Conservation (phyloP, 2,329 filamentous ascomycete genomes). For the Claviceps cyperi region DNA sequence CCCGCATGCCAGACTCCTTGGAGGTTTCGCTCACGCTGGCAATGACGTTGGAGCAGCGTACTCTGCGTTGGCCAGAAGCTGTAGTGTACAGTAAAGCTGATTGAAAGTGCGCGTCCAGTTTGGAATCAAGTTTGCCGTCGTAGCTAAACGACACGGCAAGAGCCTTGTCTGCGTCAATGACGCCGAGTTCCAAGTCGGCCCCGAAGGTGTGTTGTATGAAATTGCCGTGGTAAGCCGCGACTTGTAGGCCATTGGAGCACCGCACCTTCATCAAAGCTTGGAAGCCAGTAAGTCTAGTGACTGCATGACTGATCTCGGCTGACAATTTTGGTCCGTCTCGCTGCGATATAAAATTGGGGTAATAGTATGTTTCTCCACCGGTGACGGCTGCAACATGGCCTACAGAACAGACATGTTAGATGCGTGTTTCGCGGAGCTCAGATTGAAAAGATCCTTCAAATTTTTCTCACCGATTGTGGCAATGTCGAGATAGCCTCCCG, state of each 20-base stretch:
- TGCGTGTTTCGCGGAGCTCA: background rate
- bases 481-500: slow-evolving; percentile 82
- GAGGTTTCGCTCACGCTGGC: slow-evolving; percentile 69
- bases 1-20: slow-evolving; percentile 23
- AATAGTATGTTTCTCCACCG: slow-evolving; percentile 94
- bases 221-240: slow-evolving; percentile 88
- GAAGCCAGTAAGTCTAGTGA: slow-evolving; percentile 83
- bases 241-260: slow-evolving; percentile 90
- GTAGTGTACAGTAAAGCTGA: slow-evolving; percentile 90
- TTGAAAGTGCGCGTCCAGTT: slow-evolving; percentile 95
- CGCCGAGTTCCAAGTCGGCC: slow-evolving; percentile 84
- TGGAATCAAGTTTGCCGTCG: slow-evolving; percentile 93
- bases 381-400: slow-evolving; percentile 75
- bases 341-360: slow-evolving; percentile 84
- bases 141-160: slow-evolving; percentile 85
- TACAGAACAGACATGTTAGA: slow-evolving; percentile 14
- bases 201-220: slow-evolving; percentile 93
- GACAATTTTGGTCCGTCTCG: slow-evolving; percentile 74
- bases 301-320: slow-evolving; percentile 71
- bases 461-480: slow-evolving; percentile 61
- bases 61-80: slow-evolving; percentile 72
- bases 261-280: slow-evolving; percentile 97
- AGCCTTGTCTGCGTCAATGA: slow-evolving; percentile 86
- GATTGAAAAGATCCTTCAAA: background rate
- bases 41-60: slow-evolving; percentile 86